Conservation (phyloP, 176 grass and related monocot genomes). For the Aegilops umbellulata region DNA sequence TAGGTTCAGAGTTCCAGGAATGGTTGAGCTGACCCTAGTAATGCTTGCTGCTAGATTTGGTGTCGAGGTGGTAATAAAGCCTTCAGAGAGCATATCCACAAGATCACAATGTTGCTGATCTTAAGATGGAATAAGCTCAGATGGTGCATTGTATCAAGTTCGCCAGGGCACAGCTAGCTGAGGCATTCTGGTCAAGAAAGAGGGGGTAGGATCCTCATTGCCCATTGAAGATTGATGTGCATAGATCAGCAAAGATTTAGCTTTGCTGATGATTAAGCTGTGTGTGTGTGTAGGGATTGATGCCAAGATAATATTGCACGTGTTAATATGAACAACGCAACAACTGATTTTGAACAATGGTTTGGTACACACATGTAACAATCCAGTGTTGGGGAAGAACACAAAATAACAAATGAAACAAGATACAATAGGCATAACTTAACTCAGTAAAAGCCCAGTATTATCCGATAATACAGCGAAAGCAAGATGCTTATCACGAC, state of each 20-base stretch:
- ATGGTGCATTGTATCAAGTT: background rate
- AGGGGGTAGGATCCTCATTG: constrained; percentile 16
- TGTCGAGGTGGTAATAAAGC: constrained; percentile 44
- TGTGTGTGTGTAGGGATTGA: background rate
- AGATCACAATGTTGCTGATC: constrained; percentile 13
- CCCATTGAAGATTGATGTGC: constrained; percentile 29
- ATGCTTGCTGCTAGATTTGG: constrained; percentile 15
- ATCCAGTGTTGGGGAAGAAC: background rate
- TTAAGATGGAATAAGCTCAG: constrained; percentile 44
- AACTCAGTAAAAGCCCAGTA: background rate
- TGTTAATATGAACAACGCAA: constrained; percentile 7
- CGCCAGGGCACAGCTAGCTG: background rate
- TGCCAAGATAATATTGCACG: constrained; percentile 21
- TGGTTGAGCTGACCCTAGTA: background rate
- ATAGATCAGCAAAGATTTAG: constrained; percentile 29
- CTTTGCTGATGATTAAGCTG: constrained; percentile 20
- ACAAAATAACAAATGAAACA: background rate
- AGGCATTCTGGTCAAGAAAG: constrained; percentile 17
- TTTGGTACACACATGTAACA: background rate
- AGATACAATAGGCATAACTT: background rate
- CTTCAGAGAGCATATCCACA: constrained; percentile 32
- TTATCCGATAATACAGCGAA: constrained; percentile 38
- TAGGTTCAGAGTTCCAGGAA: constrained; percentile 19
- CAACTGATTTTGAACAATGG: background rate
- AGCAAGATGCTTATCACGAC: constrained; percentile 42